Percentiles rank a stretch among this genome's conserved stretches.
Evolutionary conservation across 2,329 filamentous ascomycete genomes (phyloP).

Genomic region (Aureobasidium sp.): DNA sequence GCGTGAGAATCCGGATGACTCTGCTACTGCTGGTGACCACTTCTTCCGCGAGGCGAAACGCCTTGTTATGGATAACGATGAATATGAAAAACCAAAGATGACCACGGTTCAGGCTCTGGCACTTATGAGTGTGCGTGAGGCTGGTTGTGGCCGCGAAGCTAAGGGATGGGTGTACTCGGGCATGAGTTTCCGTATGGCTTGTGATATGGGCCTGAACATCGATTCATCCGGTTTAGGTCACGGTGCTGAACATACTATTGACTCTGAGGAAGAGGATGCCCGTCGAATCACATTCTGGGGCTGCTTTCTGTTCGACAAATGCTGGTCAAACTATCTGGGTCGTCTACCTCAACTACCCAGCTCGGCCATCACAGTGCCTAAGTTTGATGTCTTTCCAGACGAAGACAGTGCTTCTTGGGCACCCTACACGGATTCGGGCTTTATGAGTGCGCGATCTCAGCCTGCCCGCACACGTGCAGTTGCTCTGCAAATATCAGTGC

Average conservation of each 20-base stretch:
- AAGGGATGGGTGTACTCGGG: constrained; percentile 98
- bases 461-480: constrained; percentile 76
- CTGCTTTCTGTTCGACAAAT: constrained; percentile 97
- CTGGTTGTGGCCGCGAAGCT: constrained; percentile 85
- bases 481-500: constrained; percentile 68
- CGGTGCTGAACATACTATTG: constrained; percentile 50
- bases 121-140: constrained; percentile 92
- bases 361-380: constrained; percentile 72
- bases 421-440: constrained; percentile 78
- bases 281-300: constrained; percentile 94
- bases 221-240: constrained; percentile 60
- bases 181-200: constrained; percentile 97
- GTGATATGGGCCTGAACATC: constrained; percentile 85
- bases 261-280: constrained; percentile 80
- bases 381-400: constrained; percentile 80
- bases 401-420: constrained; percentile 84
- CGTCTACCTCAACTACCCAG: constrained; percentile 79
- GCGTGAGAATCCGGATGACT: constrained; percentile 62
- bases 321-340: constrained; percentile 95
- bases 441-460: constrained; percentile 63
- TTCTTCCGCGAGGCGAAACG: constrained; percentile 93
- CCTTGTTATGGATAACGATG: constrained; percentile 80
- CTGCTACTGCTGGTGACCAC: constrained; percentile 82
- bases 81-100: constrained; percentile 81
- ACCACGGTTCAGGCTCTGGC: constrained; percentile 90